Base-by-base conservation (phyloP, 1,284 basidiomycete species). In the Ceratobasidium theobromae region DNA sequence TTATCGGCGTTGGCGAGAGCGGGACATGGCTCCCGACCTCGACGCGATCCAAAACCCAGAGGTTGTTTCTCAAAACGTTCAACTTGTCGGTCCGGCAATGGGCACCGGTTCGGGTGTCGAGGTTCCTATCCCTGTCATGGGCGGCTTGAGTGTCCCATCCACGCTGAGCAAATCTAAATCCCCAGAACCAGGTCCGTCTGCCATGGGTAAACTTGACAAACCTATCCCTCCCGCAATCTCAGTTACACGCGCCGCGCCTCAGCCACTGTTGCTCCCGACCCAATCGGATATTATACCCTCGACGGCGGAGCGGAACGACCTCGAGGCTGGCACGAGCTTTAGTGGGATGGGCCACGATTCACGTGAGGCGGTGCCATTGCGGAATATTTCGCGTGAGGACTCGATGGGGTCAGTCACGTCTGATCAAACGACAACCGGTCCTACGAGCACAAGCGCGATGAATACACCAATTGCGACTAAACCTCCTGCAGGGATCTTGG, bases 1-100 rank as follows among this genome's bases (percentile, higher is more conserved):
- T 75, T 80, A 93, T 54, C 83, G 87, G 73, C 86, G 86, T 74
- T 96, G 93, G 93, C 84, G 88, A 68, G 86, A 89, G 72, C 80
- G 86, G 30, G 92, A 92, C 3, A 76, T 93, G 32, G 80, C 91
- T 27, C 77, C 84, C 53, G 81, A 82, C 40, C 41, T 57, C 23
- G 55, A 65, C 41, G 40, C 28, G 12, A 8, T 67, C 46, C 28
- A 54, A 14, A 45, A 32, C 9, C 46, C 45, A 18, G 46, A 51
- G 2, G 16, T 45, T 27, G 21, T 43, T 23, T 32, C 57, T n/a
- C 54, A 41, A 45, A 46, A 38, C 32, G 27, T 67, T 18, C 51
- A 78, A 33, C 75, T 81, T 32, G 78, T 76, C 54, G 77, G 81
- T 18, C 72, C 78, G 25, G 55, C 72, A 9, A 69, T 71, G 0